Evolutionary conservation across 768 basidiomycete genomes (phyloP), one percentile per base, ranked within the genome.

Genomic region (Xanthoconium stramineum): DNA sequence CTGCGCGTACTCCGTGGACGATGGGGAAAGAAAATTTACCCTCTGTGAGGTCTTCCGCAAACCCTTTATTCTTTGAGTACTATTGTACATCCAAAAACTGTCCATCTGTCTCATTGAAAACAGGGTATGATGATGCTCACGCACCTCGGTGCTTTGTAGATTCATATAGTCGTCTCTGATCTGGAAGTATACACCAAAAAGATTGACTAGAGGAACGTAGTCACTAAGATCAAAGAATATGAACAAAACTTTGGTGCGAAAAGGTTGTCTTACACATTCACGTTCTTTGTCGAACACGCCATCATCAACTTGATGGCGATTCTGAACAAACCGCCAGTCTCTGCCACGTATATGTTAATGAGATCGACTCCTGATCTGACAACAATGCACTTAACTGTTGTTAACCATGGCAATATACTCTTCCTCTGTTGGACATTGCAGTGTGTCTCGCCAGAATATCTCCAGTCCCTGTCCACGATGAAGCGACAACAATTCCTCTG

Each of bases 161-260:
- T 98, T 98, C 90, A 96, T 93, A 45, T 94, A 89, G 69, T 98
- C 96, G 63, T 98, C 96, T n/a, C 94, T 76, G 62, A 98, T 94
- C 69, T 98, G 96, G 71, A 94, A 97, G 65, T 85, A 89, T 17
- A 97, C 83, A 3, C 94, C 93, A 58, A 98, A 89, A 10, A 97
- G 81, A 69, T 97, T 97, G 59, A 96, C 91, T 3, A 98, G 80
- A 0, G 94, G 93, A 2, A 96, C 85, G 61, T 92, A 97, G 70
- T 98, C 85, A 11, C 92, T 97, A 56, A 37, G 3, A 33, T 30
- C 10, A 28, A 40, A 20, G 0, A 24, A 30, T 1, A 33, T 50
- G 2, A 28, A 30, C 3, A 35, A 44, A 30, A 14, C 32, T 6
- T 35, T 4, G 2, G 39, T 19, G n/a, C 30, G 38, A 47, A 13